Evolutionary conservation across 2,329 filamentous ascomycete species (phyloP), one percentile per base, ranked within the genome.

Genomic region (Aspergillus quadrilineatus): DNA sequence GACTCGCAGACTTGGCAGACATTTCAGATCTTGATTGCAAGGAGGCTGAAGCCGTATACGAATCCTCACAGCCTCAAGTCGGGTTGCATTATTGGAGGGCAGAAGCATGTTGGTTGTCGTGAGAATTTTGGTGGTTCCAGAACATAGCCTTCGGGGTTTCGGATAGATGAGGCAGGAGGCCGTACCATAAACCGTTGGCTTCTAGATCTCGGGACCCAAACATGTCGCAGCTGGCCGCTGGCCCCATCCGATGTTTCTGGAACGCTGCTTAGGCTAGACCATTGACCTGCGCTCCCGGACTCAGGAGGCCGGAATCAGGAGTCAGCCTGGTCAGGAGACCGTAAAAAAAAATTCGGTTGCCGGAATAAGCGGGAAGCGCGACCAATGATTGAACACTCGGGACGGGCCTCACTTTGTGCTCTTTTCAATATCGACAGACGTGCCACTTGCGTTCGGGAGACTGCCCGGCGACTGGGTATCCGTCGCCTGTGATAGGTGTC

Each of bases 141-240:
- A 17, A 22, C 39, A 22, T 15, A 53, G 57, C 43, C 53, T 39
- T 46, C 52, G 57, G 34, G 43, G 62, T 63, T 63, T 63, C 62
- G 58, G 37, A 58, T 63, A 59, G 49, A 63, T 59, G 58, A 56
- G 56, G 22, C 22, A 50, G 53, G 44, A 56, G 52, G 54, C 55
- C 46, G 58, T 56, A 42, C n/a, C 39, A 14, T 42, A 42, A 17
- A 45, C 54, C 59, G 55, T 44, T 53, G 53, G 45, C 48, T 49
- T 59, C 60, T 62, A 56, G 61, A 63, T 63, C 61, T 63, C 60
- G 60, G 60, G 57, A 53, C 43, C 55, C 56, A 53, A 59, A 58
- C 53, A 12, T 8, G 34, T 14, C 53, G 61, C 61, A 14, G 26
- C 17, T 10, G 30, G 17, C 53, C 58, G 55, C 56, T 14, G 9